phyloP scores from a whole-genome alignment of 257 asterid genomes.

The Primulina eburnea region DNA sequence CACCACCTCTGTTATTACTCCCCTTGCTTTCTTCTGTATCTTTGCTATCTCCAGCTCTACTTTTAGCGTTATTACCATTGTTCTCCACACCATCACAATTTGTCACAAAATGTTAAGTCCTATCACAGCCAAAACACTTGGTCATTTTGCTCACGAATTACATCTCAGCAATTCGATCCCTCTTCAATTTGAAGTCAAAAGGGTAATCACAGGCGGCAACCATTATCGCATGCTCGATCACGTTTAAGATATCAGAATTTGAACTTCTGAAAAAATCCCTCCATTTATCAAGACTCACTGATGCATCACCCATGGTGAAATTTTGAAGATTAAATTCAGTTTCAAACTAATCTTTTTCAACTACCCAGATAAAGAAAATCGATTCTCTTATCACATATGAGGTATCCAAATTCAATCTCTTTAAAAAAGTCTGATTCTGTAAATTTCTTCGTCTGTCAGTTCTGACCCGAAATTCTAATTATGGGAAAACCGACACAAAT shows the following conservation, averaged over 20 bases:
- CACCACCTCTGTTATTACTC: constrained; percentile 37
- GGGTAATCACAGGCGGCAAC: constrained; percentile 89
- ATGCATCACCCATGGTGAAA: constrained; percentile 55
- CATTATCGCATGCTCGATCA: constrained; percentile 68
- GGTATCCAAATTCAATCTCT: not conserved
- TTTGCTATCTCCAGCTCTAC: constrained; percentile 48
- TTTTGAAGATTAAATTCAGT: not conserved
- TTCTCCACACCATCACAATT: constrained; percentile 37
- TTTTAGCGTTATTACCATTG: constrained; percentile 39
- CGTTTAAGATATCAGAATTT: constrained; percentile 63
- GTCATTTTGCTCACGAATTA: constrained; percentile 66
- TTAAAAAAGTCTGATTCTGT: too few relatives aligned
- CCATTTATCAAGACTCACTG: constrained; percentile 67
- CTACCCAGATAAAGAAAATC: not conserved
- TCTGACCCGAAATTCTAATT: too few relatives aligned
- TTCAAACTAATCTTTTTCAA: not conserved
- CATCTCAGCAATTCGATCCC: constrained; percentile 87
- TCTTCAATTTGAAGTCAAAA: constrained; percentile 62
- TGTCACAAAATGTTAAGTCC: constrained; percentile 57
- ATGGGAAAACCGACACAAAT: too few relatives aligned
- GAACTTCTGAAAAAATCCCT: constrained; percentile 76
- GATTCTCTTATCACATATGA: not conserved
- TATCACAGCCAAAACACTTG: constrained; percentile 76
- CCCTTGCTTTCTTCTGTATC: constrained; percentile 64
- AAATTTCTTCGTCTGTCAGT: too few relatives aligned